Evolutionary conservation across 1,139 yeast genomes (phyloP), one percentile per base, ranked within the genome.

Genomic region (Hemisphaericaspora xylanilytica): DNA sequence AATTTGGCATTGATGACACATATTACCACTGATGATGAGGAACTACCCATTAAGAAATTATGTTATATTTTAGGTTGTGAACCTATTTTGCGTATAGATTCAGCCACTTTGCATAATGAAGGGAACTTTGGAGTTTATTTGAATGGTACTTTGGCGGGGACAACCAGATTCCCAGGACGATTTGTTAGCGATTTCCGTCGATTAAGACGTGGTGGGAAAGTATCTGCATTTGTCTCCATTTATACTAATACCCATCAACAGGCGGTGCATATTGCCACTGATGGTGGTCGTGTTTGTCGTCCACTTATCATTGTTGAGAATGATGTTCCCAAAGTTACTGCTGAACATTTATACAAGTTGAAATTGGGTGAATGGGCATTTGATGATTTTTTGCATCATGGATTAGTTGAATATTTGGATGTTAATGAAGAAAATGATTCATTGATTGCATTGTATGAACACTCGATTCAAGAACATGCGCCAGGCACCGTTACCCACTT

Each of bases 351-450:
- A 41, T 58, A 57, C 35, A 69, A 70, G 42, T 70, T 92, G 42
- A 67, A 81, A 47, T 62, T 63, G 5, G 97, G 96, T 0, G 77
- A 76, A 43, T 73, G 95, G 81, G 80, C 69, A 10, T 92, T 92
- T 56, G 98, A 92, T 58, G 97, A 90, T 54, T 90, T 94, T 60
- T 71, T 92, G 51, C 73, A 71, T 35, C 75, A 79, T 47, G 98
- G 99, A 0, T 69, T 90, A 37, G 98, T 92, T 10, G 99, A 92
- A 61, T 92, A 92, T 58, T 71, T 94, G 50, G 99, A 94, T 71
- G 97, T 94, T 43, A 94, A 92, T 61, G 99, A 92, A 63, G 99
- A 92, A 63, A 92, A 92, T 55, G 99, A 92, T 63, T 81, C 96
- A 21, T 81, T 79, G 49, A 92, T 92, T 66, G 97, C 98, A 11